phyloP scores from a whole-genome alignment of 106 monocot genomes.

The Dendrobium nobile region DNA sequence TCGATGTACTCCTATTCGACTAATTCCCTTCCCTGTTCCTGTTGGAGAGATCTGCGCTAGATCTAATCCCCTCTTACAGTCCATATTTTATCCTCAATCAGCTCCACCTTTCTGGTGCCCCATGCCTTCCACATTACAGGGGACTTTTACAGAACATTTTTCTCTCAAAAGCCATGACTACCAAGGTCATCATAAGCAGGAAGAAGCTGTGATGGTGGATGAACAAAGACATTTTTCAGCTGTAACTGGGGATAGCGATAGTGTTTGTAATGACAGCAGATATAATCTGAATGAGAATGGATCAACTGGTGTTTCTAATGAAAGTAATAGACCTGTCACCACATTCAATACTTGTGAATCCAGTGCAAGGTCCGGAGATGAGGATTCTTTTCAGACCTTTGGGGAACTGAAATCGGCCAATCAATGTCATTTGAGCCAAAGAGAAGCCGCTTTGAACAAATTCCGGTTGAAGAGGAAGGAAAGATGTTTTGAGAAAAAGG shows the following conservation, averaged over 20 bases:
- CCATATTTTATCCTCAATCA: constrained; percentile 25
- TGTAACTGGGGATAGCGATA: constrained; percentile 17
- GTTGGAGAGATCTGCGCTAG: constrained; percentile 14
- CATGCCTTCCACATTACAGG: constrained; percentile 16
- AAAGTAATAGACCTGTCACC: neutral
- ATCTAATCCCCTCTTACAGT: constrained; percentile 14
- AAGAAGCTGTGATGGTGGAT: constrained; percentile 3
- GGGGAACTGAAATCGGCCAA: constrained; percentile 10
- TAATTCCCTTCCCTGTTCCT: constrained; percentile 33
- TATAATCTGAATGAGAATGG: constrained; percentile 11
- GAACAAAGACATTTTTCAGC: constrained; percentile 17
- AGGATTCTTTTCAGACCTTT: neutral
- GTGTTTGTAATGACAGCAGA: constrained; percentile 19
- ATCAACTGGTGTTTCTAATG: neutral
- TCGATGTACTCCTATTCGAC: constrained; percentile 25
- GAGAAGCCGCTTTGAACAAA: constrained; percentile 73
- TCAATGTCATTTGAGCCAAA: constrained; percentile 24
- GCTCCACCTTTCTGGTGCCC: constrained; percentile 10
- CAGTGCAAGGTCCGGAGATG: constrained; percentile 2
- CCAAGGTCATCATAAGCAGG: neutral
- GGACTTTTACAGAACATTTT: constrained; percentile 7
- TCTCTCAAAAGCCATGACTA: neutral
- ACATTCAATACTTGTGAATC: neutral
- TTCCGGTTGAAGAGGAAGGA: constrained; percentile 86
- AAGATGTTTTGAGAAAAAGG: constrained; percentile 91